phyloP scores from a whole-genome alignment of 768 basidiomycete genomes.

The Paxillus ammoniavirescens region DNA sequence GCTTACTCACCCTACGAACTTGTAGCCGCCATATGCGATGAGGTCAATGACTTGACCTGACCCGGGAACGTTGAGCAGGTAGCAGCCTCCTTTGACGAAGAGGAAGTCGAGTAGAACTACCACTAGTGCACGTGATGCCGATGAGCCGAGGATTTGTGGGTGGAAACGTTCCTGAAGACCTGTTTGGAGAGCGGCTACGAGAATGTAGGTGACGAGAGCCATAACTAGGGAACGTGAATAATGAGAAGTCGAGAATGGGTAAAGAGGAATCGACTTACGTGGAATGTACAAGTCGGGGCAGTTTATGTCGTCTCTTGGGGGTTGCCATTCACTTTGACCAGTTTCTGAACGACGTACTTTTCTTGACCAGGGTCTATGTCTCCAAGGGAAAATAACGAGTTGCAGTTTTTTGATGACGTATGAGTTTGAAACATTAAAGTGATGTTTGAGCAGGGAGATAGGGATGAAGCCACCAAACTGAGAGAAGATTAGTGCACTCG shows the following conservation, averaged over 20 bases:
- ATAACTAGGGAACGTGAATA: slow-evolving; percentile 56
- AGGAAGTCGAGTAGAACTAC: slow-evolving; percentile 88
- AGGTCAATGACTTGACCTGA: slow-evolving; percentile 73
- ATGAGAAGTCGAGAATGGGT: slow-evolving; percentile 4
- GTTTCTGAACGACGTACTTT: slow-evolving; percentile 64
- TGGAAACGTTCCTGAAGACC: slow-evolving; percentile 84
- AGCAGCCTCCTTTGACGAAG: slow-evolving; percentile 89
- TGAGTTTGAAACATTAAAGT: slow-evolving; percentile 94
- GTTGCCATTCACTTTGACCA: slow-evolving; percentile 69
- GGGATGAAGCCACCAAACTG: slow-evolving; percentile 84
- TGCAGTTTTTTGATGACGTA: slow-evolving; percentile 91
- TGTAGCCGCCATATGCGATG: slow-evolving; percentile 93
- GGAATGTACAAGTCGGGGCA: slow-evolving; percentile 97
- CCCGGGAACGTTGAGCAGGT: slow-evolving; percentile 84
- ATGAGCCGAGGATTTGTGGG: slow-evolving; percentile 85
- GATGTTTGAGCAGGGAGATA: slow-evolving; percentile 74
- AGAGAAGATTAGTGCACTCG: slow-evolving; percentile 2
- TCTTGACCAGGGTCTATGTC: slow-evolving; percentile 84
- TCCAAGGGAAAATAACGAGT: slow-evolving; percentile 93
- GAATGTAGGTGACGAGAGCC: slow-evolving; percentile 94
- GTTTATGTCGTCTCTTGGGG: slow-evolving; percentile 93
- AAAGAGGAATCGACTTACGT: slow-evolving; percentile 40
- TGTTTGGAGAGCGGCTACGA: slow-evolving; percentile 81
- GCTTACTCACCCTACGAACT: slow-evolving; percentile 83
- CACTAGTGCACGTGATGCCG: slow-evolving; percentile 78